A percentile compares a stretch with the other conserved stretches of the same genome.
phyloP scores from a whole-genome alignment of 148 eudicot species.

The Chenopodium album region DNA sequence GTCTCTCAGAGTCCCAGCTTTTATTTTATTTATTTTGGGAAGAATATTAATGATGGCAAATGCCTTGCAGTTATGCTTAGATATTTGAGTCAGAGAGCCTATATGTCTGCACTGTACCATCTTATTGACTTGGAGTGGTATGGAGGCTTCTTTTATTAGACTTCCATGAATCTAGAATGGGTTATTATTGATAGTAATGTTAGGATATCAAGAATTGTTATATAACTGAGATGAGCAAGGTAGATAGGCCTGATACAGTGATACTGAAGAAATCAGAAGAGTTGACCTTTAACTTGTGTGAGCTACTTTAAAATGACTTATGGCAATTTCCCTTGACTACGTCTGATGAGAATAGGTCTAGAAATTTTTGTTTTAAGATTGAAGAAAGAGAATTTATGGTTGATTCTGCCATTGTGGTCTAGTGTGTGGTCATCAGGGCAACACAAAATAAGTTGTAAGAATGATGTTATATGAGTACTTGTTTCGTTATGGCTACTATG shows the following conservation, averaged over 20 bases:
- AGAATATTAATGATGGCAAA: background rate
- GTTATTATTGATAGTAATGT: background rate
- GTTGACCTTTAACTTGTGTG: background rate
- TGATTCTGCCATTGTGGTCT: too few species aligned
- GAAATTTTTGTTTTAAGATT: too few species aligned
- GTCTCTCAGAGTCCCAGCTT: background rate
- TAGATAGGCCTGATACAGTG: background rate
- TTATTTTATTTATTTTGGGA: background rate
- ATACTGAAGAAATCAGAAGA: too few species aligned
- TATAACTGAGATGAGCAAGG: background rate
- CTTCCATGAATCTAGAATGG: background rate
- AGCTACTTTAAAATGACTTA: too few species aligned
- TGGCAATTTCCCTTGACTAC: too few species aligned
- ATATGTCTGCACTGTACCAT: background rate
- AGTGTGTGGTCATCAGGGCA: too few species aligned
- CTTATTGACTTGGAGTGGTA: background rate
- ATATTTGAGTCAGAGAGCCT: background rate
- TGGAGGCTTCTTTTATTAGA: background rate
- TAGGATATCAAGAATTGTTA: too few species aligned
- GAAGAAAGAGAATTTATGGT: too few species aligned
- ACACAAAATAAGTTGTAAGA: too few species aligned
- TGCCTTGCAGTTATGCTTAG: background rate
- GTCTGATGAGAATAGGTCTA: too few species aligned
- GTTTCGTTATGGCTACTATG: too few species aligned
- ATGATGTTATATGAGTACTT: too few species aligned